Percentiles rank a stretch among this genome's conserved stretches.
phyloP scores from a whole-genome alignment of 306 rosid genomes.

The Quercus rubra region DNA sequence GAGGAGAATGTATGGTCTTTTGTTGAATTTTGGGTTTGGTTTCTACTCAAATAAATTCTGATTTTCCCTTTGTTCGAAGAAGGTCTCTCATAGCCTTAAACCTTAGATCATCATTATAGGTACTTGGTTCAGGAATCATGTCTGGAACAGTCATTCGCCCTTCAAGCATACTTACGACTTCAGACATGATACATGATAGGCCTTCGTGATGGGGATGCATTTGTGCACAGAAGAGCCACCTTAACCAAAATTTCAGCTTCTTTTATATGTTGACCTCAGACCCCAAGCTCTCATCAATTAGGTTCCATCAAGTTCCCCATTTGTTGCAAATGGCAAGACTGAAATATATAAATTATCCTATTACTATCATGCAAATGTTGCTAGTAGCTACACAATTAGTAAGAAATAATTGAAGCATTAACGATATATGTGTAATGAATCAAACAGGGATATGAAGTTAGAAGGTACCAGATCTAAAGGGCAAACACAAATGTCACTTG shows the following conservation, averaged over 20 bases:
- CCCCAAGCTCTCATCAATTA: slow-evolving; percentile 59
- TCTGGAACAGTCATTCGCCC: slow-evolving; percentile 46
- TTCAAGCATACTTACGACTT: slow-evolving; percentile 69
- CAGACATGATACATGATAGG: slow-evolving; percentile 75
- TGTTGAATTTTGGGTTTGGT: slow-evolving; percentile 36
- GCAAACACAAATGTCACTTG: slow-evolving; percentile 47
- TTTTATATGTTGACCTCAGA: slow-evolving; percentile 24
- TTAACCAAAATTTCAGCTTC: slow-evolving; percentile 57
- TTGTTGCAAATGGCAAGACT: slow-evolving; percentile 62
- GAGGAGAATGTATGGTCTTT: slow-evolving; percentile 33
- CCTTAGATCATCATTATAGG: slow-evolving; percentile 28
- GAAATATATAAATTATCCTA: slow-evolving; percentile 15
- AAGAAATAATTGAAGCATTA: background rate
- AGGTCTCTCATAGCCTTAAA: too few species aligned
- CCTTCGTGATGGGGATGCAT: slow-evolving; percentile 52
- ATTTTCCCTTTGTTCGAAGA: background rate
- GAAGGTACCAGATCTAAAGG: slow-evolving; percentile 62
- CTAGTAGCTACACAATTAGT: background rate
- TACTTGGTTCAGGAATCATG: slow-evolving; percentile 40
- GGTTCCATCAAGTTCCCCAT: slow-evolving; percentile 40
- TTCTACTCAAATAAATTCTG: slow-evolving; percentile 36
- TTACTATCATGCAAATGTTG: background rate
- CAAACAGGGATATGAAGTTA: background rate
- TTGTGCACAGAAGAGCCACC: slow-evolving; percentile 61
- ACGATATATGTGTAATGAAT: background rate